Base-by-base conservation (phyloP, 2,329 filamentous ascomycete genomes). In the Colletotrichum tanaceti region DNA sequence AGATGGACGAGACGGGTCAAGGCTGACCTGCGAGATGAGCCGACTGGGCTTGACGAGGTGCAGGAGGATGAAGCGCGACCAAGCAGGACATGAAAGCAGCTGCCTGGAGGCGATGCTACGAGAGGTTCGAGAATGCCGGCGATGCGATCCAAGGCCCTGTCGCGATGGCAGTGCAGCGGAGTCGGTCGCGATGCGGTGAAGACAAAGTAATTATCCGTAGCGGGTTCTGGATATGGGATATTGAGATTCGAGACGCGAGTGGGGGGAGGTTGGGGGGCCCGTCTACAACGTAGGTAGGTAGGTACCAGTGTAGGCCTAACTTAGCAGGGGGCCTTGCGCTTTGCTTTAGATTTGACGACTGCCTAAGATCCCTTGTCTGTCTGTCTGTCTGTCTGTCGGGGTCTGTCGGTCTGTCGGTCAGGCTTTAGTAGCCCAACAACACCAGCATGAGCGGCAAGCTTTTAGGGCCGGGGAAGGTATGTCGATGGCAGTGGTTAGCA, bases 11-110 rank as follows among this genome's bases (percentile, higher is more conserved):
- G 32, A 35, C 20, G 44, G 49, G 28, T 6, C 38, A 50, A 50
- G 28, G 24, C 44, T 13, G 41, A 44, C 35, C 38, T 44, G 16
- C 43, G 59, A 67, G 59, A 44, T 57, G 64, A 63, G 41, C 22
- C 50, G 39, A 22, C 59, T 53, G 53, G 53, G 28, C n/a, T 63
- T 58, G 52, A 24, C 49, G 55, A 66, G 66, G 62, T 61, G 62
- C 66, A 66, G 66, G 35, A 69, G 66, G 66, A 66, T 66, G 62
- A 69, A 69, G 66, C 66, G 66, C 66, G 50, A 32, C 43, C 49
- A 55, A 41, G 55, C 38, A 60, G 11, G 44, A 18, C 32, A 35
- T 7, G 16, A 38, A 47, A 57, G 20, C 52, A 20, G 57, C 50
- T 66, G 62, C 62, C 62, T 60, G 7, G 53, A 44, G 55, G 50